Evolutionary conservation across 495 filamentous ascomycete species (phyloP).

Genomic region (Parathielavia hyrcaniae): DNA sequence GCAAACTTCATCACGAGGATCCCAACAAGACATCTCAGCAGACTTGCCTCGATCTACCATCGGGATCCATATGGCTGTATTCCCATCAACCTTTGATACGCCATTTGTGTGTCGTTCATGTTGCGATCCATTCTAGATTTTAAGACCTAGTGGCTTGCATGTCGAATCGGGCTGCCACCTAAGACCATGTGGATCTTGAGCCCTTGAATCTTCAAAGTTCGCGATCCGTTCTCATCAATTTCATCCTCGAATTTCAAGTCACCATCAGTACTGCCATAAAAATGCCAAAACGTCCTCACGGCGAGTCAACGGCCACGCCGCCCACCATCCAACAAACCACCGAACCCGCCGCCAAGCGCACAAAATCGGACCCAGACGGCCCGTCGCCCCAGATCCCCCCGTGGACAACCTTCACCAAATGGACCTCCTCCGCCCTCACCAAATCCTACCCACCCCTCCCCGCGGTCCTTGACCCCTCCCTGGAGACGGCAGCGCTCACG

Average conservation of each 20-base stretch:
- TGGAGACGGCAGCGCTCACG: conserved; percentile 61
- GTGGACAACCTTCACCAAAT: conserved; percentile 27
- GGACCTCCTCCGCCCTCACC: conserved; percentile 39
- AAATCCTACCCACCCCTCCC: conserved; percentile 51
- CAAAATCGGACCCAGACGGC: conserved; percentile 1
- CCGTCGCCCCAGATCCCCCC: conserved; percentile 9
- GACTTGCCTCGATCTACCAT: too few relatives aligned
- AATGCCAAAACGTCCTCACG: conserved; percentile 25
- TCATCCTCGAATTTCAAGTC: not conserved
- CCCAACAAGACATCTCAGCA: too few relatives aligned
- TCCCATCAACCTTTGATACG: too few relatives aligned
- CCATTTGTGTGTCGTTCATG: too few relatives aligned
- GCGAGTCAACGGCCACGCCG: conserved; percentile 1
- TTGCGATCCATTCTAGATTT: too few relatives aligned
- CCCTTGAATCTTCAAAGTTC: not conserved
- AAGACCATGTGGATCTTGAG: conserved; percentile 1
- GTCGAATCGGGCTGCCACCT: not conserved
- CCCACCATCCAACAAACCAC: not conserved
- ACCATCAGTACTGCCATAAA: not conserved
- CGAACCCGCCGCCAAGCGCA: conserved; percentile 16
- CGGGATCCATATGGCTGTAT: too few relatives aligned
- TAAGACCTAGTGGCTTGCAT: conserved; percentile 2
- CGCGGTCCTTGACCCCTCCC: conserved; percentile 47
- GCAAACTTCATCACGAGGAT: too few relatives aligned
- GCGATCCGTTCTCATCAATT: not conserved